Evolutionary conservation across 2,329 filamentous ascomycete genomes (phyloP), one percentile per base, ranked within the genome.

Genomic region (Hirsutella minnesotensis): DNA sequence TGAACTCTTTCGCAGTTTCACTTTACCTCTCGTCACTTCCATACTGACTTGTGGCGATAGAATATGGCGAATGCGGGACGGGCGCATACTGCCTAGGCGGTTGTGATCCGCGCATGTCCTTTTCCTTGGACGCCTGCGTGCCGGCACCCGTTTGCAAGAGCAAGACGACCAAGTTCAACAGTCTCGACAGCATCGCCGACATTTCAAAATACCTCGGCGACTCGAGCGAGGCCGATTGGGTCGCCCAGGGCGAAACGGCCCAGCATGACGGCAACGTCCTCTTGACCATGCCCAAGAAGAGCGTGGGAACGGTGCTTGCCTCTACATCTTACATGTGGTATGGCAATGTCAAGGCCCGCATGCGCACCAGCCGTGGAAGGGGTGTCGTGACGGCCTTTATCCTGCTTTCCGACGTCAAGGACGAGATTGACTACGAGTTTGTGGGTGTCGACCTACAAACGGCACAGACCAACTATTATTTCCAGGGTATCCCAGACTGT

Each of bases 301-400:
- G 84, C 29, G 83, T 86, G 34, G 92, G 92, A 43, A 95, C 92
- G 9, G 77, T 98, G 38, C 67, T 98, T 43, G 84, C 88, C 49
- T 73, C 77, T 8, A 90, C 87, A 45, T 73, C 79, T 51, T 96
- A 95, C 66, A 81, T 98, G 65, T 96, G 92, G 92, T 98, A 96
- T 63, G 92, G 92, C 58, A 95, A 85, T 63, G 81, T 95, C 55
- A 84, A 83, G 61, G 87, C 86, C 43, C 84, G 70, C 44, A 70
- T 96, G 62, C 92, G 87, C 72, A 90, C 88, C 0, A 83, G 82
- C 50, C 81, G 85, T 56, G 89, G 88, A 45, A 67, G 72, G 38
- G 92, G 92, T 72, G 92, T 98, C 19, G 84, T 98, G n/a, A 94
- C 88, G 2, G 90, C 88, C 24, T 98, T 98, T 60, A 98, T 98